These are phyloP conservation scores for Claviceps lovelessii DNA, from an alignment of 2,329 filamentous ascomycete genomes.

Conservation along the genomic window DNA sequence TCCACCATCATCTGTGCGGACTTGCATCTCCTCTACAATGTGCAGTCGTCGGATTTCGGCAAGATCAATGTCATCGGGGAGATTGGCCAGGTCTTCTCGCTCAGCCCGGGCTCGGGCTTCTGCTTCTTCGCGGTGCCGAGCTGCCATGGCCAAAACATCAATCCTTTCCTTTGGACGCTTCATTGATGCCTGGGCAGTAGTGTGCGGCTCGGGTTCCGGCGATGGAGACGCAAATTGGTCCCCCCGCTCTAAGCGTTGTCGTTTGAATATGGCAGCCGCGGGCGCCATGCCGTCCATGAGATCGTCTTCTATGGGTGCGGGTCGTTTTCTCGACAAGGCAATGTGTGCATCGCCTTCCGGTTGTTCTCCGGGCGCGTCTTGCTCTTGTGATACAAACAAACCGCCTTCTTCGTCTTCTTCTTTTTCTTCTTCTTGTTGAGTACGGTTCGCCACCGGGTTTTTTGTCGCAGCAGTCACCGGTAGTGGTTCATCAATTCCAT, in stretches of 20 bases:
- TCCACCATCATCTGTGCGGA: slow-evolving; percentile 29
- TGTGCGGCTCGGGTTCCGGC: slow-evolving; percentile 12
- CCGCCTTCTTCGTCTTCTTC: slow-evolving; percentile 25
- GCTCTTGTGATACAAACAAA: slow-evolving; percentile 43
- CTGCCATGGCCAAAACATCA: slow-evolving; percentile 54
- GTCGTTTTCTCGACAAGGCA: slow-evolving; percentile 30
- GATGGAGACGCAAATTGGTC: slow-evolving; percentile 25
- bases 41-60: slow-evolving; percentile 59
- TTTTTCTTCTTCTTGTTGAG: slow-evolving; percentile 17
- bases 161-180: slow-evolving; percentile 44
- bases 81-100: slow-evolving; percentile 36
- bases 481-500: slow-evolving; percentile 14
- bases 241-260: slow-evolving; percentile 51
- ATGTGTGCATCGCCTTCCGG: slow-evolving; percentile 10
- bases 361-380: slow-evolving; percentile 10
- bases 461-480: slow-evolving; percentile 3
- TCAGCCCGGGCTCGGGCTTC: slow-evolving; percentile 47
- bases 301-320: slow-evolving; percentile 33
- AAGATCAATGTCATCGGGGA: slow-evolving; percentile 52
- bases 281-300: slow-evolving; percentile 62
- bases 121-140: slow-evolving; percentile 46
- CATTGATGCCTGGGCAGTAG: slow-evolving; percentile 3
- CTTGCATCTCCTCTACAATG: slow-evolving; percentile 61
- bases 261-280: slow-evolving; percentile 63
- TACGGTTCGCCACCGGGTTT: background rate